Conservation (phyloP, 768 basidiomycete species). For the Rhizopogon salebrosus region DNA sequence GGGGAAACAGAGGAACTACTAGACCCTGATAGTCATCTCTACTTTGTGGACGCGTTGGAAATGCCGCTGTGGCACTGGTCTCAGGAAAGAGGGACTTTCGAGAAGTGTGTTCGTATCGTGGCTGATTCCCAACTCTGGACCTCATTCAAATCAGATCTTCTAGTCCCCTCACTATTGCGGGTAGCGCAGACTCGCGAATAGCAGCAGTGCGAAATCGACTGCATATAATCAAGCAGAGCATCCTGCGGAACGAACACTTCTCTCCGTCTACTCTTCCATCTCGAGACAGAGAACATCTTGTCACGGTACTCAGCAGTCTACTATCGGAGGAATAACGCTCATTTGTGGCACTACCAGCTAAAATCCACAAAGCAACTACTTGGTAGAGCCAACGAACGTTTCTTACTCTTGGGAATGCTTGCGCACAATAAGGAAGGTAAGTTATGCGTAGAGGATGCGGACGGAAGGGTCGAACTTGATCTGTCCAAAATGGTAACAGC, state of each 20-base stretch:
- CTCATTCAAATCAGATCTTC: constrained; percentile 37
- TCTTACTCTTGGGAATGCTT: constrained; percentile 92
- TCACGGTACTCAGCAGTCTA: constrained; percentile 54
- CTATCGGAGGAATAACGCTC: background rate
- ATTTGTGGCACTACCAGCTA: constrained; percentile 43
- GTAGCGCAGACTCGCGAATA: constrained; percentile 78
- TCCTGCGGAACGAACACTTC: constrained; percentile 95
- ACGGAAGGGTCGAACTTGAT: constrained; percentile 86
- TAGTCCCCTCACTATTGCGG: constrained; percentile 62
- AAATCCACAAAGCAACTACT: constrained; percentile 95
- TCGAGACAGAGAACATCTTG: constrained; percentile 77
- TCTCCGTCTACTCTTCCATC: constrained; percentile 92
- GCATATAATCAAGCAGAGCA: constrained; percentile 87
- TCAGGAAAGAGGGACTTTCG: constrained; percentile 78
- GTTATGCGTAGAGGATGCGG: constrained; percentile 88
- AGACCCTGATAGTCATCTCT: constrained; percentile 78
- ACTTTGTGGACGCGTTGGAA: constrained; percentile 85
- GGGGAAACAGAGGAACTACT: constrained; percentile 51
- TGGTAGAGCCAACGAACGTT: constrained; percentile 84
- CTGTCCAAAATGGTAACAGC: constrained; percentile 74
- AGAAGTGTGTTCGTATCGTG: constrained; percentile 50
- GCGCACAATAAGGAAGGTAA: constrained; percentile 85
- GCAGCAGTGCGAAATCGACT: constrained; percentile 78
- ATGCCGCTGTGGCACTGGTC: constrained; percentile 97
- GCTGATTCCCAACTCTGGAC: constrained; percentile 2